These are phyloP conservation scores for Leccinum barrowsii DNA, from an alignment of 768 basidiomycete genomes.

Conservation along the genomic window DNA sequence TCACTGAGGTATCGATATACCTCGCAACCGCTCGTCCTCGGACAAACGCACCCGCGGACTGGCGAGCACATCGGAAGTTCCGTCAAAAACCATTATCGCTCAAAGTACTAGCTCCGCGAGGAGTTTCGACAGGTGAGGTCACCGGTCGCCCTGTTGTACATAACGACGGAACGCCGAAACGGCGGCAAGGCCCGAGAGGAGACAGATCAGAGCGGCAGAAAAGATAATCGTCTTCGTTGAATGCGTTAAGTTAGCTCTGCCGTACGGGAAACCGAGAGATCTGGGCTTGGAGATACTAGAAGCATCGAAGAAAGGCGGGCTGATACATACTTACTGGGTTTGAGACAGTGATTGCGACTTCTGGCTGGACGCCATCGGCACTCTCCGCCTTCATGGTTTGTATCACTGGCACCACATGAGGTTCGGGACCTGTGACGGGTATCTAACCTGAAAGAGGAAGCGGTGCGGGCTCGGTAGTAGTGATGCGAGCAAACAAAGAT, in stretches of 20 bases:
- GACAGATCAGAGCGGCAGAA: background rate
- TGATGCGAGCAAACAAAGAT: background rate
- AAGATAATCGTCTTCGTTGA: background rate
- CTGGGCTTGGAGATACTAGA: too few relatives aligned
- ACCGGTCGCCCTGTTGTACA: background rate
- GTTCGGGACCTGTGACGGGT: background rate
- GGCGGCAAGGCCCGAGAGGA: background rate
- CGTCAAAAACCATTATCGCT: constrained; percentile 1
- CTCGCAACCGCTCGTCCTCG: background rate
- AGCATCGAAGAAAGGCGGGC: background rate
- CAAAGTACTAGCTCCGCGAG: background rate
- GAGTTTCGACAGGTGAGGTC: background rate
- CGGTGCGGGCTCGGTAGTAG: background rate
- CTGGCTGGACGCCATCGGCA: background rate
- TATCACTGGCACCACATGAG: background rate
- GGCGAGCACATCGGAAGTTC: constrained; percentile 7
- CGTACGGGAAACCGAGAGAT: background rate
- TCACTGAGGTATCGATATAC: background rate
- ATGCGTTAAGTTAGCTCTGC: background rate
- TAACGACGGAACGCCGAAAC: background rate
- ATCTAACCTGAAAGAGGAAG: background rate
- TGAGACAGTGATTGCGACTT: background rate
- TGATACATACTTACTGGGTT: background rate
- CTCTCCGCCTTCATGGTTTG: background rate
- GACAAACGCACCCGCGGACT: constrained; percentile 1